Percentiles rank a stretch among this genome's conserved stretches.
phyloP scores from a whole-genome alignment of 2,329 filamentous ascomycete genomes.

The Cucurbitaria berberidis region DNA sequence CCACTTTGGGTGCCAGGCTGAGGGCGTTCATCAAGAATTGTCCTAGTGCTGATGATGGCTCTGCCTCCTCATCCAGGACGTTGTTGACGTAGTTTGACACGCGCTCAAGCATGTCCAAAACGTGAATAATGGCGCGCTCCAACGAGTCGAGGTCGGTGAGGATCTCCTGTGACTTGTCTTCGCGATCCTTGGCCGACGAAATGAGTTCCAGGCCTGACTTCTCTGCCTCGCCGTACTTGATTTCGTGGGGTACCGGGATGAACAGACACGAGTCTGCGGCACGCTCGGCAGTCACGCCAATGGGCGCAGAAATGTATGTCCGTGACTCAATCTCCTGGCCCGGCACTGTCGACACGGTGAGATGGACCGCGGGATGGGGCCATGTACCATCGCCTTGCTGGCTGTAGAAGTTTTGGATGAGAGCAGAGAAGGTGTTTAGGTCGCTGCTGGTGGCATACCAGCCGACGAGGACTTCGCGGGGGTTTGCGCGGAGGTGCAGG shows the following conservation, averaged over 20 bases:
- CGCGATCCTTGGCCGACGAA: conserved; percentile 77
- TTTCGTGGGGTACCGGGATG: conserved; percentile 94
- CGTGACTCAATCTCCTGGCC: conserved; percentile 87
- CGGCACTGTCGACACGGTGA: conserved; percentile 90
- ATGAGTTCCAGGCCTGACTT: conserved; percentile 83
- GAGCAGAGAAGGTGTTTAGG: conserved; percentile 96
- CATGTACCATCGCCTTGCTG: conserved; percentile 96
- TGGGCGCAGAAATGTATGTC: conserved; percentile 94
- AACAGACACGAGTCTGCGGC: conserved; percentile 96
- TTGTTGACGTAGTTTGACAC: conserved; percentile 91
- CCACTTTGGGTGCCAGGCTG: conserved; percentile 92
- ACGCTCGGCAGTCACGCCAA: conserved; percentile 92
- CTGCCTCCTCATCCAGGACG: conserved; percentile 90
- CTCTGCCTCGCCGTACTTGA: conserved; percentile 83
- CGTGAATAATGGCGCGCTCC: conserved; percentile 84
- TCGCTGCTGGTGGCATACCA: conserved; percentile 99
- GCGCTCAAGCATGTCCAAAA: conserved; percentile 86
- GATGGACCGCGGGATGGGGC: conserved; percentile 95
- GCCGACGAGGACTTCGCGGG: conserved; percentile 90
- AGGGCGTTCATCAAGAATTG: conserved; percentile 96
- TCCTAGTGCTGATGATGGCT: conserved; percentile 87
- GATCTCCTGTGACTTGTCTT: conserved; percentile 74
- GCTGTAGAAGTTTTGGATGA: conserved; percentile 99
- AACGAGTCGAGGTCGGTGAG: conserved; percentile 89
- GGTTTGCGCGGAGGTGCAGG: conserved; percentile 90